Conservation (phyloP, 2,329 filamentous ascomycete species). For the Gaeumannomyces tritici region DNA sequence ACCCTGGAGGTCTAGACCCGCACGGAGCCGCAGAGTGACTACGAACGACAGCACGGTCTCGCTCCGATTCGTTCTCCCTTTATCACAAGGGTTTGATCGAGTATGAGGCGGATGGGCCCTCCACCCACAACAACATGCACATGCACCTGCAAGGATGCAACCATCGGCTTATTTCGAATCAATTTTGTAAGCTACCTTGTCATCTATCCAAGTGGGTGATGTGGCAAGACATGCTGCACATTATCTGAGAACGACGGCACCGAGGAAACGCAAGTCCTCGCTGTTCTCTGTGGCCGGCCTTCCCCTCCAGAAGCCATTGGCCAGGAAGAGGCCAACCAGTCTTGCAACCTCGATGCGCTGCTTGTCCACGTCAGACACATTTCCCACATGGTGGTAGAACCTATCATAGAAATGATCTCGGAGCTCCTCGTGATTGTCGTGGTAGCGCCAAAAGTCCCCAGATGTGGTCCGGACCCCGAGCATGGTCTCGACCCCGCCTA, state of each 20-base stretch:
- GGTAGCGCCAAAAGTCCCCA: background rate
- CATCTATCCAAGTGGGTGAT: background rate
- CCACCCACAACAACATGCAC: background rate
- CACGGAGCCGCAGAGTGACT: background rate
- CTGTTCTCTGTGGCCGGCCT: background rate
- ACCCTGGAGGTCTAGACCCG: background rate
- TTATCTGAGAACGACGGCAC: background rate
- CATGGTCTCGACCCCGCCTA: slow-evolving; percentile 10
- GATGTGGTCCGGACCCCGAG: slow-evolving; percentile 7
- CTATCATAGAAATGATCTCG: background rate
- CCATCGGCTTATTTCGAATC: background rate
- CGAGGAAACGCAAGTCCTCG: background rate
- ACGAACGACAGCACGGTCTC: background rate
- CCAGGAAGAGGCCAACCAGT: background rate
- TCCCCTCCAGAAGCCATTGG: background rate
- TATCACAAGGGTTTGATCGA: background rate
- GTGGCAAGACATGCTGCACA: background rate
- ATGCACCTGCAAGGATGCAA: background rate
- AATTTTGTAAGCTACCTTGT: background rate
- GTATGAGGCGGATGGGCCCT: background rate
- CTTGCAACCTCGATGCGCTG: background rate
- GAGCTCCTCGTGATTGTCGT: background rate
- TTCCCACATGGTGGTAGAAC: background rate
- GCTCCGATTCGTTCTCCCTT: background rate
- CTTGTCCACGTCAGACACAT: background rate